Evolutionary conservation across 371 early-diverging fungal genomes (phyloP).

Genomic region (Rhizopus arrhizus): DNA sequence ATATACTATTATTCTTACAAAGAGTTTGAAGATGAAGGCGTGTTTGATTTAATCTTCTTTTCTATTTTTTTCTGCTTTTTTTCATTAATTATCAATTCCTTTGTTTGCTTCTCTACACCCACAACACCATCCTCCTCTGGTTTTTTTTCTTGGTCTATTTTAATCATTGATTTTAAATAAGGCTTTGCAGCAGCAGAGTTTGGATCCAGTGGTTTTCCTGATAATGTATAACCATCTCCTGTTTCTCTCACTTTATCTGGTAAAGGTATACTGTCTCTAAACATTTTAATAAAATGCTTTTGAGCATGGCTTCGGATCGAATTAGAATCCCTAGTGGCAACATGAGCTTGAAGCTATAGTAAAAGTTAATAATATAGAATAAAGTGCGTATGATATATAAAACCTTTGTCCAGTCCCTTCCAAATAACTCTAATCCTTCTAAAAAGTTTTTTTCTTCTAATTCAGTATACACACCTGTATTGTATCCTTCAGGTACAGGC

Average conservation of each 20-base stretch:
- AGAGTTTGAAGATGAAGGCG: constrained; percentile 15
- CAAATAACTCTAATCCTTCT: constrained; percentile 76
- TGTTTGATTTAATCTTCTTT: background rate
- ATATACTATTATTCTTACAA: constrained; percentile 2
- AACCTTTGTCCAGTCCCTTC: constrained; percentile 81
- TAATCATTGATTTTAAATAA: constrained; percentile 56
- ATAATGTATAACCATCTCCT: constrained; percentile 86
- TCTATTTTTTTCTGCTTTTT: constrained; percentile 4
- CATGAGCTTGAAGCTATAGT: constrained; percentile 65
- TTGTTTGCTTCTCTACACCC: constrained; percentile 8
- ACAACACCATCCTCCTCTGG: background rate
- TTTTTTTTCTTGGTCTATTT: background rate
- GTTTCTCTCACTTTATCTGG: constrained; percentile 78
- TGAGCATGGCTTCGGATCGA: constrained; percentile 90
- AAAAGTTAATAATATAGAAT: background rate
- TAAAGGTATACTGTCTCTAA: constrained; percentile 75
- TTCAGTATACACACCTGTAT: constrained; percentile 77
- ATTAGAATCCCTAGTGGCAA: constrained; percentile 78
- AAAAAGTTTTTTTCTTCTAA: constrained; percentile 77
- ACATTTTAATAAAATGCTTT: constrained; percentile 89
- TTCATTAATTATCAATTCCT: background rate
- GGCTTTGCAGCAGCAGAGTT: constrained; percentile 84
- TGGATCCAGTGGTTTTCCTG: constrained; percentile 85
- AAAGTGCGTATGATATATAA: background rate
- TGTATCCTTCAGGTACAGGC: constrained; percentile 54